Evolutionary conservation across 1,139 yeast species (phyloP), one percentile per base, ranked within the genome.

Genomic region (Eremothecium coryli): DNA sequence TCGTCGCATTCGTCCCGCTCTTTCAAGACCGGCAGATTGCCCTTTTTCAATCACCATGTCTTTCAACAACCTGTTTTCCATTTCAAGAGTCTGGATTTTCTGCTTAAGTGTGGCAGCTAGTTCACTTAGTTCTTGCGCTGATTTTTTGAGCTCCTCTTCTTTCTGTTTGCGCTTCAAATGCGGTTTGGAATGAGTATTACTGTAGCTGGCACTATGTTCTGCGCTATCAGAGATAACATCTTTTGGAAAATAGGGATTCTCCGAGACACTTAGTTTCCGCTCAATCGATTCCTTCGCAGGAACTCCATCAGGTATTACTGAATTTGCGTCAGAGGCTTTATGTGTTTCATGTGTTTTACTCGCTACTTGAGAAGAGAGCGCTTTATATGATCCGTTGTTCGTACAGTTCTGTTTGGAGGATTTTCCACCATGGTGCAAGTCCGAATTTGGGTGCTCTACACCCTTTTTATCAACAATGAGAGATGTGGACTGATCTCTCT

Each of bases 61-160:
- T 53, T 80, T 71, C 42, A 85, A 66, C 61, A 90, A 69, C 50
- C 74, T 73, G 64, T 85, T 85, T 60, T 85, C 95, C 80, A 81
- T 76, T 58, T 84, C 93, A 43, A 79, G 57, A 57, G 82, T 82
- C 53, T 66, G 66, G 30, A 76, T 68, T 46, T 76, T 75, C 39
- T 67, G 60, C 52, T 82, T 90, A 43, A 82, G 67, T 18, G 63
- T 62, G 35, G 66, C 65, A 16, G 82, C 75, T 46, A 72, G 57
- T 22, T 79, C 82, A 45, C 71, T 72, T 42, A 85, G 65, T 37
- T 73, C 77, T 46, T 68, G 66, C 13, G 84, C 66, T 37, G 71
- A 73, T 29, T 67, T 66, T 58, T 84, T 94, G 78, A 84, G 74
- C 55, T 84, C 88, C 56, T 78, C 85, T 57, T 85, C 95, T 52